These are phyloP conservation scores for Nemania sp. DNA, from an alignment of 2,329 filamentous ascomycete species.

Conservation along the genomic window DNA sequence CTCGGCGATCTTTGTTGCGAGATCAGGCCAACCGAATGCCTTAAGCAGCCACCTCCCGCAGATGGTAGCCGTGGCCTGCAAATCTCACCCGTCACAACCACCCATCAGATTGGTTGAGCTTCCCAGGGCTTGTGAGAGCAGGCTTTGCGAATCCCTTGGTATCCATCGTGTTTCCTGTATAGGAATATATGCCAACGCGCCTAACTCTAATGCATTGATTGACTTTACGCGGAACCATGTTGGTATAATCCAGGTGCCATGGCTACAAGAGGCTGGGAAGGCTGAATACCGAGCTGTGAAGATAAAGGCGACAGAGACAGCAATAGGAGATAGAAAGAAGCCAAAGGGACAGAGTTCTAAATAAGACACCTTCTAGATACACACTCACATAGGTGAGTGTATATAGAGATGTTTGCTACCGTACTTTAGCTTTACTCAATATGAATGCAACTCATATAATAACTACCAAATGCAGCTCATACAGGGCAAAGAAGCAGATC, in stretches of 20 bases:
- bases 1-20: constrained; percentile 60
- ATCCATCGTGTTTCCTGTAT: constrained; percentile 68
- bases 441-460: no score
- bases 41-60: constrained; percentile 65
- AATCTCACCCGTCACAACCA: constrained; percentile 41
- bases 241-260: constrained; percentile 54
- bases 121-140: constrained; percentile 61
- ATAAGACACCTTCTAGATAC: background rate
- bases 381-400: no score
- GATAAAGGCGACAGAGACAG: constrained; percentile 49
- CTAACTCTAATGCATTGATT: constrained; percentile 59
- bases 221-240: constrained; percentile 59
- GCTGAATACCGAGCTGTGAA: constrained; percentile 51
- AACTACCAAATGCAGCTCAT: no score
- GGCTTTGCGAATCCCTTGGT: constrained; percentile 59
- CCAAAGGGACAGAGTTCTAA: constrained; percentile 13
- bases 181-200: constrained; percentile 59
- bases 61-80: constrained; percentile 56
- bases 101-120: constrained; percentile 64
- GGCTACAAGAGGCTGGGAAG: constrained; percentile 54
- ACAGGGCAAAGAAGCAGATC: no score
- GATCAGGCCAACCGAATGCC: constrained; percentile 58
- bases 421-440: no score
- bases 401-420: no score
- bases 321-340: constrained; percentile 44